Conservation (phyloP, 192 early-diverging fungal species). For the Borealophlyctis nickersoniae region DNA sequence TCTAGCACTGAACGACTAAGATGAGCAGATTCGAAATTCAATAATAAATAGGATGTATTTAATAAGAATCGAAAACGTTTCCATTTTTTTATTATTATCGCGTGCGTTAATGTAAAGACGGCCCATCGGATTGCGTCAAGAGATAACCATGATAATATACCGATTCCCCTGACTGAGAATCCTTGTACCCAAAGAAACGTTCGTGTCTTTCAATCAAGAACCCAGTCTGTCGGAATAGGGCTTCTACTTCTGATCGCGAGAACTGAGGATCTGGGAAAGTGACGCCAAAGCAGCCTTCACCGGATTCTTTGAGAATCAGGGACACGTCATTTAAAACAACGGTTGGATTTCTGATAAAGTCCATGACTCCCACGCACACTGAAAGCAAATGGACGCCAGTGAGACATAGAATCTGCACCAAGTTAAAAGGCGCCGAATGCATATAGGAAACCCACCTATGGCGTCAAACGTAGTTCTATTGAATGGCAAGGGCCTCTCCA, state of each 20-base stretch:
- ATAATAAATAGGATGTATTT: no score
- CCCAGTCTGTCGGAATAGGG: constrained; percentile 6
- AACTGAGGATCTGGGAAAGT: constrained; percentile 22
- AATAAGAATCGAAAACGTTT: no score
- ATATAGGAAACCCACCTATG: constrained; percentile 6
- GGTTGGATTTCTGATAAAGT: constrained; percentile 18
- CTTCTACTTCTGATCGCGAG: neutral
- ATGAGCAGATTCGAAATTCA: neutral
- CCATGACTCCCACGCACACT: constrained; percentile 34
- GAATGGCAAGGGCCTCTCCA: constrained; percentile 20
- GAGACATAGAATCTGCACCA: constrained; percentile 8
- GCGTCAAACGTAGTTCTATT: constrained; percentile 21
- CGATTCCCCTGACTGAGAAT: constrained; percentile 19
- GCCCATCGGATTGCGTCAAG: constrained; percentile 12
- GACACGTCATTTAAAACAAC: neutral
- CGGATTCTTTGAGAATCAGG: neutral
- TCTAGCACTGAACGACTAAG: neutral
- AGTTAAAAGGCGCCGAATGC: no score
- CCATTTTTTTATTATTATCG: no score
- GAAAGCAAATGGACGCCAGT: neutral
- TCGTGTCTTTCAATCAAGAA: constrained; percentile 17
- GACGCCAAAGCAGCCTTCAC: constrained; percentile 14
- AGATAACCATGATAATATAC: constrained; percentile 24
- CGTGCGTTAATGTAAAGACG: no score
- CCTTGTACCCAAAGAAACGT: constrained; percentile 28